These are phyloP conservation scores for Coprinopsis marcescibilis DNA, from an alignment of 768 basidiomycete genomes.

Conservation along the genomic window DNA sequence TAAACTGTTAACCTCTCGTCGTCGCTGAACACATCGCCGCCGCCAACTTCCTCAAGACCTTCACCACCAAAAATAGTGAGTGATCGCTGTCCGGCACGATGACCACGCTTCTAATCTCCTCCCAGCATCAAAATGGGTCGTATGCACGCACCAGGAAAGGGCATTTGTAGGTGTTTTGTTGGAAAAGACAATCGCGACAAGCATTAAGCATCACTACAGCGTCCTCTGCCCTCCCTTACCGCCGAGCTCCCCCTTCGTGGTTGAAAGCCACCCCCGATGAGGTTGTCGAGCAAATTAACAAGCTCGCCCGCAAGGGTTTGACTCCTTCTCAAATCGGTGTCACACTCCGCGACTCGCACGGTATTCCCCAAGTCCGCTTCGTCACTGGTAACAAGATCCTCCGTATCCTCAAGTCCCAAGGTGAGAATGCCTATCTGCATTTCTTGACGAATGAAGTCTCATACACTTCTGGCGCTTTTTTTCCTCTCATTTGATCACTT, in stretches of 20 bases:
- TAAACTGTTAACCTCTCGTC: background rate
- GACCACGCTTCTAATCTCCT: constrained; percentile 15
- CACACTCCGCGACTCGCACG: constrained; percentile 95
- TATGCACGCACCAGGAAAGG: constrained; percentile 99
- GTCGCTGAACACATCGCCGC: constrained; percentile 19
- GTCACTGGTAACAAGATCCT: constrained; percentile 99
- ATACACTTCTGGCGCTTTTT: constrained; percentile 18
- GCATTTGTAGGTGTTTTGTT: constrained; percentile 75
- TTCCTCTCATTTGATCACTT: constrained; percentile 14
- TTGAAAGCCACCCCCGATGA: constrained; percentile 95
- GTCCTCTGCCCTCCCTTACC: constrained; percentile 97
- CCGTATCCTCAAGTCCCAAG: constrained; percentile 91
- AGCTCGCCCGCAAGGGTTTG: constrained; percentile 96
- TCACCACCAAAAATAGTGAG: constrained; percentile 21
- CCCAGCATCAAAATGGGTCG: constrained; percentile 79
- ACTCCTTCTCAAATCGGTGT: constrained; percentile 99
- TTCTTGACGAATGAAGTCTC: constrained; percentile 15
- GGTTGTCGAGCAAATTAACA: constrained; percentile 92
- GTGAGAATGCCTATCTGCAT: constrained; percentile 47
- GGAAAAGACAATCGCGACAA: constrained; percentile 1
- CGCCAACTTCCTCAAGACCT: constrained; percentile 41
- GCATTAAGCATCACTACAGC: constrained; percentile 27
- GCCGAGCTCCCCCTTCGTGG: constrained; percentile 92
- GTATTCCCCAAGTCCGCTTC: constrained; percentile 96
- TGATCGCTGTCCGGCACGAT: constrained; percentile 5